Evolutionary conservation across 2,329 filamentous ascomycete species (phyloP), one percentile per base, ranked within the genome.

Genomic region (Trichoderma breve): DNA sequence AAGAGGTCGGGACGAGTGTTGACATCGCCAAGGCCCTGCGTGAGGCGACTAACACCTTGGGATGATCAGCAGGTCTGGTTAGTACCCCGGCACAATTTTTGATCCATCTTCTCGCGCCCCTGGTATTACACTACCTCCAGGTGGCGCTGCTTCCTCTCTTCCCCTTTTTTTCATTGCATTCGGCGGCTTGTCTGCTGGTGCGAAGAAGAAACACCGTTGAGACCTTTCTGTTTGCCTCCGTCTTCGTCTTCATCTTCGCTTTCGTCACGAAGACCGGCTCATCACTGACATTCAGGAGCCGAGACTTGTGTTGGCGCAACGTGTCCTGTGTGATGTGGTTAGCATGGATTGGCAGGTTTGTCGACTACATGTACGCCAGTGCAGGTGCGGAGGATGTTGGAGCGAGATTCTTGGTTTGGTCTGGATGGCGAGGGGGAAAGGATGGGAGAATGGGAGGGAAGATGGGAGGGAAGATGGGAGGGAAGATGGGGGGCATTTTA

Each of bases 21-120:
- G 51, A 24, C 64, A 68, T 68, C 14, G 47, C 64, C 53, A 57
- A 58, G 64, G 64, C 43, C 32, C 51, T 67, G 64, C 64, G 47
- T 68, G 51, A 68, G 51, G 64, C 64, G 64, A 68, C 51, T 68
- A 68, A 68, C 24, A 57, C 53, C 64, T 68, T 58, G 34, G 32
- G 53, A 58, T 67, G 64, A 65, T 58, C 64, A 67, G 51, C 24
- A 14, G 21, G 51, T 67, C 21, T 57, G 15, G 24, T 39, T 43
- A 30, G 64, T 67, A 67, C 30, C 28, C 6, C 24, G 47, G 63
- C 63, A 34, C 63, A 55, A 66, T 39, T 66, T 55, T 36, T 66
- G n/a, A 66, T 66, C 18, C 18, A 18, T 66, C 26, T 66, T 34
- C 28, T 55, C 63, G 47, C 12, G 30, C 51, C 63, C 14, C 62